Base-by-base conservation (phyloP, 768 basidiomycete genomes). In the Mrakia hoshinonis region DNA sequence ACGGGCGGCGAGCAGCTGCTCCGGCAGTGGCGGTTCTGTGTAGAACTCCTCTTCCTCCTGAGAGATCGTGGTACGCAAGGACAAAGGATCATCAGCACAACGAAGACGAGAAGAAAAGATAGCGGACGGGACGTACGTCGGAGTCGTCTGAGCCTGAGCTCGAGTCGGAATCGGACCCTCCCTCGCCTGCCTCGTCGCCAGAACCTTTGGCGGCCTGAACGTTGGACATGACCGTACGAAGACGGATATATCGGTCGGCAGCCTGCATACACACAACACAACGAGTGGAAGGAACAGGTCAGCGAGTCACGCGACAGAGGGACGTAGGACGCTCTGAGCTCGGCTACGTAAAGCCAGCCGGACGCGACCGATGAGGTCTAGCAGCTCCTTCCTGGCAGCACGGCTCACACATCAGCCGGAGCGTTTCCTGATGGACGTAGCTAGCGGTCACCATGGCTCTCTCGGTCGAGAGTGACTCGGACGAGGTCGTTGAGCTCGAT, bases 181-280 rank as follows among this genome's bases (percentile, higher is more conserved):
- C 74, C 10, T 78, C 51, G 91, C 84, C 64, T 85, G 85, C 84
- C 87, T 86, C 68, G 24, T 60, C 73, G 15, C 29, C 83, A 75
- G 92, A 89, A 67, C 91, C 90, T 15, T 89, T 84, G 36, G 90
- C 91, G 7, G 89, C 87, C 79, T 90, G 89, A 73, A 94, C 92
- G 88, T 94, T 90, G 26, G 93, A 92, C 66, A 97, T 82, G 1
- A 97, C 88, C 80, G 94, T 92, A 76, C 92, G 93, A 75, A 99
- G 83, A 82, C 95, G 91, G 81, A 96, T 95, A 78, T 96, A 83
- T 75, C 95, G 85, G 82, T 99, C 96, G 77, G 93, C 92, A 75
- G 92, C 90, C 93, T 97, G 79, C 11, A n/a, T 18, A 39, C 5
- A 7, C 9, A n/a, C 6, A 20, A n/a, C 1, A n/a, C n/a, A 31